Base-by-base conservation (phyloP, 495 filamentous ascomycete species). In the Niebla homalea region DNA sequence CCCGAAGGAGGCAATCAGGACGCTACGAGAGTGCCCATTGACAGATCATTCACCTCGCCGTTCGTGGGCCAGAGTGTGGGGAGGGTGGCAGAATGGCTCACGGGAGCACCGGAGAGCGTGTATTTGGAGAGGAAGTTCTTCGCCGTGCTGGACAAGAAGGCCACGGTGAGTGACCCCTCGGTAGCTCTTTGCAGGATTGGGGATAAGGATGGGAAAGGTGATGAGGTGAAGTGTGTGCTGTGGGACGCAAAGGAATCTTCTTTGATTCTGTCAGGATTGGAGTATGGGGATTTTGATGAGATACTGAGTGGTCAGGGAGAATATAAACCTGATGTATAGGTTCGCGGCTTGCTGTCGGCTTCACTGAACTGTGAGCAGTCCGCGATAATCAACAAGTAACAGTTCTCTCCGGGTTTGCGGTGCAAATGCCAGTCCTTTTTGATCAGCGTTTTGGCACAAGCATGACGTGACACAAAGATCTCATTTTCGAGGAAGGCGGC, bases 81-180 rank as follows among this genome's bases (percentile, higher is more conserved):
- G 16, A 14, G 50, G 20, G 23, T 48, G 21, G 50, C 44, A 19
- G 12, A 22, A 19, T 52, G 50, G 50, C 23, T 52, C n/a, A 50
- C 29, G 25, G 21, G 36, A 11, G 35, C 50, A 18, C 44, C 44
- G 15, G 25, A 49, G 15, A 32, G 21, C 14, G 44, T 50, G n/a
- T 45, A 50, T 21, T 25, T 52, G 43, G 50, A 52, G 11, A 8
- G 15, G 18, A 52, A 29, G 44, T 52, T 49, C 25, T 52, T 52
- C 29, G 50, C 16, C 22, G 44, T 52, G 4, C 29, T 52, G 44
- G 50, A 52, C 25, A 21, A 48, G 43, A 11, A 50, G 44, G 44
- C 50, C 5, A 20, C 49, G n/a, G 19, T 20, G n/a, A n/a, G n/a
- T n/a, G n/a, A n/a, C n/a, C n/a, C n/a, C n/a, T n/a, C n/a, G n/a